Evolutionary conservation across 1,284 basidiomycete genomes (phyloP), one percentile per base, ranked within the genome.

Genomic region (Anthracocystis panici-leucophaei): DNA sequence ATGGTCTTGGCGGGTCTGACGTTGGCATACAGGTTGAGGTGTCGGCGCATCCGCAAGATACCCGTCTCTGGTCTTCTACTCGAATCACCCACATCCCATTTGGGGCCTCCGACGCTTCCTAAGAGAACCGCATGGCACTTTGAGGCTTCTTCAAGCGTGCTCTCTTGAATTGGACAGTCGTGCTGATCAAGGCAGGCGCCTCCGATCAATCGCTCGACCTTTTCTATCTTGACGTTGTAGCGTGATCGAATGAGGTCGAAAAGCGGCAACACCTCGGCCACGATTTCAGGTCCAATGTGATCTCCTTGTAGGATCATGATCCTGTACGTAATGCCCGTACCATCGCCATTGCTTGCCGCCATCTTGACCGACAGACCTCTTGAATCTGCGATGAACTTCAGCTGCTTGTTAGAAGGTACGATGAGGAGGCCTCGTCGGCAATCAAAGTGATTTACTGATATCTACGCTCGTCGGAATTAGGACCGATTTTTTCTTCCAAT

Each of bases 71-170:
- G 96, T 69, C 96, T 91, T 60, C 97, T 90, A 85, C 92, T 92
- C 73, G 72, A 75, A 40, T 75, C 72, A 18, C 91, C 91, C 60
- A 91, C 89, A 52, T 94, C 95, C 96, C 96, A 99, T 87, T 97
- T 97, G 27, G 96, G 96, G 20, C 96, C 96, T 69, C 95, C 96
- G 74, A 98, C 93, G 29, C 95, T 92, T 73, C 95, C 95, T 94
- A 79, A 31, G 23, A 65, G 41, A 29, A 56, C 53, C 41, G 45
- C 52, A 59, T 63, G 25, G 67, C 52, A 62, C 16, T 21, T 48
- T 92, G 16, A 94, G 93, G 87, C 98, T 94, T 18, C 95, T 93
- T 81, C 91, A 5, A 75, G 64, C 89, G 85, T 93, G 89, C 86
- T 94, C 95, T 48, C 56, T 23, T 75, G 72, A 20, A 75, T 66